Evolutionary conservation across 2,329 filamentous ascomycete genomes (phyloP).

Genomic region (Neoscytalidium dimidiatum): DNA sequence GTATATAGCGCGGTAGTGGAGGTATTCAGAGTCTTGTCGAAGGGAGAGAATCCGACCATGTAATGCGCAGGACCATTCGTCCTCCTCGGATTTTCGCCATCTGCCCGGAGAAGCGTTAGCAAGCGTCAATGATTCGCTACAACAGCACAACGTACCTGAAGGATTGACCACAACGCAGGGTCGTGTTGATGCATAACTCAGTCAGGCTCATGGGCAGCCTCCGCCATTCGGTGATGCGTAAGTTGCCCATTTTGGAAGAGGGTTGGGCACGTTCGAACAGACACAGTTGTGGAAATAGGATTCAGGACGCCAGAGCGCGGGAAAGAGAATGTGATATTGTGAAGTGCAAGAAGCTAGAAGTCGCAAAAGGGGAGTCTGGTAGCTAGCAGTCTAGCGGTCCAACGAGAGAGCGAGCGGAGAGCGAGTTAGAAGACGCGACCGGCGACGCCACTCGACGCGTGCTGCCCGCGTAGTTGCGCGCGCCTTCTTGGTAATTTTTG

Average conservation of each 20-base stretch:
- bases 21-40: slow-evolving; percentile 74
- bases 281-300: neutral
- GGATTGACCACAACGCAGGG: slow-evolving; percentile 90
- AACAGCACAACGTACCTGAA: slow-evolving; percentile 61
- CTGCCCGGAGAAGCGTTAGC: slow-evolving; percentile 43
- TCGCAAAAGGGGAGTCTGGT: too few relatives aligned
- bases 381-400: neutral
- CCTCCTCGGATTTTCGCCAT: slow-evolving; percentile 78
- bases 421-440: slow-evolving; percentile 10
- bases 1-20: slow-evolving; percentile 77
- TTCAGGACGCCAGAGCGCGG: too few relatives aligned
- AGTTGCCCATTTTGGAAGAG: slow-evolving; percentile 36
- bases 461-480: slow-evolving; percentile 10
- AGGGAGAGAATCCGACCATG: slow-evolving; percentile 83
- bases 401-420: neutral
- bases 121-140: neutral
- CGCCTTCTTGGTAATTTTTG: neutral
- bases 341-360: too few relatives aligned
- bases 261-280: neutral
- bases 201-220: slow-evolving; percentile 79
- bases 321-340: too few relatives aligned
- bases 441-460: slow-evolving; percentile 17
- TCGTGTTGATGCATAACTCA: slow-evolving; percentile 93
- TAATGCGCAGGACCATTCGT: slow-evolving; percentile 89
- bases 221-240: slow-evolving; percentile 74